Percentiles rank a stretch among this genome's conserved stretches.
Conservation (phyloP, 2,329 filamentous ascomycete species). For the Amylocarpus encephaloides region DNA sequence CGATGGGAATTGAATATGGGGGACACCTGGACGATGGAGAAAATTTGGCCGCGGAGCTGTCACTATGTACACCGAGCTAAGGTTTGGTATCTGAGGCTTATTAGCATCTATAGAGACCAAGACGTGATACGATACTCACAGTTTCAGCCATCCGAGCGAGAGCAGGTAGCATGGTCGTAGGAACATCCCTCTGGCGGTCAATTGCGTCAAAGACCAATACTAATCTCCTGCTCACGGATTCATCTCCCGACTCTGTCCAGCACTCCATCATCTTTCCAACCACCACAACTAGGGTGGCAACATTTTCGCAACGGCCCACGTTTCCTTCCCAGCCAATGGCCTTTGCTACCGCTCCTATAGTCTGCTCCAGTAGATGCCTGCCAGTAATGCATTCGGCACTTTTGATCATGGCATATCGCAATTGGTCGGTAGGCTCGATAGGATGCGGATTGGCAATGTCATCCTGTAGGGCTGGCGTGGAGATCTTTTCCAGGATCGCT, state of each 20-base stretch:
- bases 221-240: constrained; percentile 46
- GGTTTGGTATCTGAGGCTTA: constrained; percentile 61
- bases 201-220: constrained; percentile 84
- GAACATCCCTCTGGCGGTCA: constrained; percentile 75
- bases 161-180: constrained; percentile 71
- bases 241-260: constrained; percentile 23
- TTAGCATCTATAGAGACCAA: constrained; percentile 6
- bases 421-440: constrained; percentile 39
- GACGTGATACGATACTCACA: constrained; percentile 42
- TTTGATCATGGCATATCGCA: constrained; percentile 57
- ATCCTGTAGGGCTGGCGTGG: constrained; percentile 36
- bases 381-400: constrained; percentile 72
- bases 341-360: constrained; percentile 51
- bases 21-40: constrained; percentile 62
- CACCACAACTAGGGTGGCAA: constrained; percentile 70
- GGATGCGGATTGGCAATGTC: constrained; percentile 51
- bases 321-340: constrained; percentile 43
- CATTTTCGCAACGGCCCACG: constrained; percentile 67
- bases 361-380: constrained; percentile 70
- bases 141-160: constrained; percentile 76
- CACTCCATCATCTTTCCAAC: constrained; percentile 54
- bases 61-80: constrained; percentile 72
- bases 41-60: constrained; percentile 63
- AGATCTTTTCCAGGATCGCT: constrained; percentile 49
- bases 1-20: constrained; percentile 75